Evolutionary conservation across 805 yeast species (phyloP).

Genomic region (Wickerhamiella spandovensis): DNA sequence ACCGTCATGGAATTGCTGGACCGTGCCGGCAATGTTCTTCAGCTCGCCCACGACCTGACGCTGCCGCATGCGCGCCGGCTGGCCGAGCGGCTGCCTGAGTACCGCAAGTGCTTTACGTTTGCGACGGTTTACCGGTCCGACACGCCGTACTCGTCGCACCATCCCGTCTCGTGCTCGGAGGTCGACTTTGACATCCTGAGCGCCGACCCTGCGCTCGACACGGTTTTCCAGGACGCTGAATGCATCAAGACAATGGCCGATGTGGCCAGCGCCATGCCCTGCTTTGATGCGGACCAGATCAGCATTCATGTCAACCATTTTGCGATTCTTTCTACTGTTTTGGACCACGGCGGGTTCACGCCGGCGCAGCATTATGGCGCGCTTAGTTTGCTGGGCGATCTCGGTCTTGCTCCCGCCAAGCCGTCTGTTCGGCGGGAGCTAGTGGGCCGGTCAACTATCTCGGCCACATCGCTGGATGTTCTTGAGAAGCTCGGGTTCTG

Average conservation of each 20-base stretch:
- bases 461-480: constrained; percentile 73
- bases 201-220: constrained; percentile 20
- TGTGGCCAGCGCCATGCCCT: constrained; percentile 50
- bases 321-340: constrained; percentile 59
- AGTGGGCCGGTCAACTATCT: constrained; percentile 54
- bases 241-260: constrained; percentile 73
- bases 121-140: constrained; percentile 60
- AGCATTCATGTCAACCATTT: constrained; percentile 64
- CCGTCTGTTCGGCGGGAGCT: constrained; percentile 40
- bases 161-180: constrained; percentile 66
- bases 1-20: constrained; percentile 72
- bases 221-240: constrained; percentile 71
- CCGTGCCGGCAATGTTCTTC: constrained; percentile 74
- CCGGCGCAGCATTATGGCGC: constrained; percentile 60
- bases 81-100: constrained; percentile 45
- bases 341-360: constrained; percentile 72
- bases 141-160: constrained; percentile 28
- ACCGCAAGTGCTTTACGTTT: constrained; percentile 53
- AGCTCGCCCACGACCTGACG: constrained; percentile 79
- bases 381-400: constrained; percentile 57
- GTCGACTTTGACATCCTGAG: constrained; percentile 70
- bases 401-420: constrained; percentile 55
- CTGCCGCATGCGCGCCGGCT: constrained; percentile 78
- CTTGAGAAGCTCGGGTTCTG: constrained; percentile 68
- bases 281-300: constrained; percentile 43